phyloP scores from a whole-genome alignment of 2,329 filamentous ascomycete species.

The Botrytis porri region DNA sequence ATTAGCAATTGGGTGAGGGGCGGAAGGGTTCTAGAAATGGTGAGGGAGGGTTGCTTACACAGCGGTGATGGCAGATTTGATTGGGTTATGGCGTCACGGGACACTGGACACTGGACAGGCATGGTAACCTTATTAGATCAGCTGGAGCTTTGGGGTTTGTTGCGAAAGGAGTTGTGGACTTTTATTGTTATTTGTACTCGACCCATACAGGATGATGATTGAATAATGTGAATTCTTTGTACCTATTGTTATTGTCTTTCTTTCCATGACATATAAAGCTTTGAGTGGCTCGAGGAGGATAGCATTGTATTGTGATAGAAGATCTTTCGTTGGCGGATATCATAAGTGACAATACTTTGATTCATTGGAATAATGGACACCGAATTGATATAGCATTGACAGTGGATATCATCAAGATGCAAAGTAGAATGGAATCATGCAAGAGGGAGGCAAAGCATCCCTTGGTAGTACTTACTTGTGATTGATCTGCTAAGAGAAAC shows the following conservation, averaged over 20 bases:
- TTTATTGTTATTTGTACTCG: neutral
- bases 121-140: neutral
- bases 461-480: neutral
- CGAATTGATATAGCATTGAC: no score
- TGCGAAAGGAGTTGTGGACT: neutral
- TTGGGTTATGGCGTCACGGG: neutral
- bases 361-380: no score
- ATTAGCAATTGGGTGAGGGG: slow-evolving; percentile 2
- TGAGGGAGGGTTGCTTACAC: neutral
- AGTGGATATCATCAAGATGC: neutral
- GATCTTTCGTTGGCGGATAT: no score
- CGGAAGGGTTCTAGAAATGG: slow-evolving; percentile 1
- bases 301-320: no score
- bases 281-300: neutral
- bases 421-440: neutral
- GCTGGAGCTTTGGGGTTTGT: neutral
- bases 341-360: no score
- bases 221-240: no score
- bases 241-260: neutral
- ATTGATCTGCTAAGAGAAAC: neutral
- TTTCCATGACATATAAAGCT: neutral
- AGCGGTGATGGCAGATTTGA: neutral
- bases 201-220: no score
- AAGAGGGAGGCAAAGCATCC: neutral
- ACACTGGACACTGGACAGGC: neutral